phyloP scores from a whole-genome alignment of 805 yeast species.

The Ogataea trehaloabstinens region DNA sequence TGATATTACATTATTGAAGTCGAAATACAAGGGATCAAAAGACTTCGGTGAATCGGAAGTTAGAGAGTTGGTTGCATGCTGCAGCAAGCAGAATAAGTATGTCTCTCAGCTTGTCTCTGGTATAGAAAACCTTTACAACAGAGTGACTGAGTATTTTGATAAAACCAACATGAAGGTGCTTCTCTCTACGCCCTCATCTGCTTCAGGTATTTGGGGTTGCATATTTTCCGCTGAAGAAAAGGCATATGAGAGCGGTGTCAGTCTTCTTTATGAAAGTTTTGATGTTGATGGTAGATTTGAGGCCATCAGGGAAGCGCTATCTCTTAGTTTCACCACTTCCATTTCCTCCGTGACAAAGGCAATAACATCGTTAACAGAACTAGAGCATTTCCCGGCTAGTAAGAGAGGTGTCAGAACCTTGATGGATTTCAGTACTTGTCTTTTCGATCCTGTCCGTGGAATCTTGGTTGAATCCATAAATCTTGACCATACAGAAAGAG shows the following conservation, averaged over 20 bases:
- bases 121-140: constrained; percentile 24
- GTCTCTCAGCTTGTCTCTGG: constrained; percentile 15
- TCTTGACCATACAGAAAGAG: constrained; percentile 14
- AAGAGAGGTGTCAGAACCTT: constrained; percentile 63
- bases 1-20: constrained; percentile 23
- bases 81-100: constrained; percentile 29
- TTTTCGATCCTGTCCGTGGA: constrained; percentile 69
- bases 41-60: constrained; percentile 15
- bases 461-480: constrained; percentile 29
- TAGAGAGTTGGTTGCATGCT: constrained; percentile 21
- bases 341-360: constrained; percentile 42
- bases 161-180: constrained; percentile 29
- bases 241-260: constrained; percentile 67
- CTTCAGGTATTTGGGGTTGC: constrained; percentile 72
- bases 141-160: constrained; percentile 24
- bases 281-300: constrained; percentile 80
- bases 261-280: constrained; percentile 69
- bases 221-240: constrained; percentile 59
- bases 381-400: constrained; percentile 22
- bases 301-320: constrained; percentile 59
- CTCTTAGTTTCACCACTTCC: constrained; percentile 41
- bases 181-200: constrained; percentile 40
- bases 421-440: constrained; percentile 66
- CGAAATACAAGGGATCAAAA: constrained; percentile 10
- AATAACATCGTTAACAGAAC: constrained; percentile 10